Conservation (phyloP, 2,329 filamentous ascomycete species). For the Cladosporium sphaerospermum region DNA sequence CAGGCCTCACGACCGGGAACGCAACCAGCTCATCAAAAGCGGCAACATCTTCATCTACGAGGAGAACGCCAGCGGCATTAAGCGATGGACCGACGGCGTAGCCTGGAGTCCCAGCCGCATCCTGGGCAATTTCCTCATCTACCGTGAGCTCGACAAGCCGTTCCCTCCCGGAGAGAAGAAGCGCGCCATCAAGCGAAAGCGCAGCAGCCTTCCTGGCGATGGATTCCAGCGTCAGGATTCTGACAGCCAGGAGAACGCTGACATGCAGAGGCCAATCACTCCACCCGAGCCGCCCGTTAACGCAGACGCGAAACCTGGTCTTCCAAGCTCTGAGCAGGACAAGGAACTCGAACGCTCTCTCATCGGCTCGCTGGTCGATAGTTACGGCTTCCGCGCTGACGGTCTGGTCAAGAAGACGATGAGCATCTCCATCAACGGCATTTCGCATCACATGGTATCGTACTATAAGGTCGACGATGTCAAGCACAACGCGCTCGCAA, state of each 20-base stretch:
- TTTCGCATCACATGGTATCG: conserved; percentile 78
- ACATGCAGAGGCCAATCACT: conserved; percentile 22
- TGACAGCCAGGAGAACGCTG: conserved; percentile 25
- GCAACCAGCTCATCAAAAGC: conserved; percentile 68
- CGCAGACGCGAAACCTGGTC: conserved; percentile 24
- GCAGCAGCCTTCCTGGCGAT: conserved; percentile 47
- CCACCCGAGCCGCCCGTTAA: conserved; percentile 27
- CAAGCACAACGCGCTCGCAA: conserved; percentile 51
- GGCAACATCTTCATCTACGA: conserved; percentile 90
- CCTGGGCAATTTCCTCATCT: conserved; percentile 76
- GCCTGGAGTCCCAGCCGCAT: conserved; percentile 88
- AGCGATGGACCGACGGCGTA: conserved; percentile 88
- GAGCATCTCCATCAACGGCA: conserved; percentile 66
- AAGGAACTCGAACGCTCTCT: conserved; percentile 53
- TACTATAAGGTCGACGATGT: conserved; percentile 84
- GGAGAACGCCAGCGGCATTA: conserved; percentile 83
- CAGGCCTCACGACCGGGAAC: conserved; percentile 79
- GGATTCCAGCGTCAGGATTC: conserved; percentile 41
- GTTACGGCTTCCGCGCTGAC: conserved; percentile 75
- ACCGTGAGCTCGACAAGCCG: conserved; percentile 71
- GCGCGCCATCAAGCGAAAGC: conserved; percentile 65
- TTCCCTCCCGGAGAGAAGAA: conserved; percentile 83
- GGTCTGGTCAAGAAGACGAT: conserved; percentile 92
- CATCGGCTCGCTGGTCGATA: conserved; percentile 81
- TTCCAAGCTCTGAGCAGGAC: conserved; percentile 29